These are phyloP conservation scores for Cicer judaicum DNA, from an alignment of 306 rosid genomes.

Conservation along the genomic window DNA sequence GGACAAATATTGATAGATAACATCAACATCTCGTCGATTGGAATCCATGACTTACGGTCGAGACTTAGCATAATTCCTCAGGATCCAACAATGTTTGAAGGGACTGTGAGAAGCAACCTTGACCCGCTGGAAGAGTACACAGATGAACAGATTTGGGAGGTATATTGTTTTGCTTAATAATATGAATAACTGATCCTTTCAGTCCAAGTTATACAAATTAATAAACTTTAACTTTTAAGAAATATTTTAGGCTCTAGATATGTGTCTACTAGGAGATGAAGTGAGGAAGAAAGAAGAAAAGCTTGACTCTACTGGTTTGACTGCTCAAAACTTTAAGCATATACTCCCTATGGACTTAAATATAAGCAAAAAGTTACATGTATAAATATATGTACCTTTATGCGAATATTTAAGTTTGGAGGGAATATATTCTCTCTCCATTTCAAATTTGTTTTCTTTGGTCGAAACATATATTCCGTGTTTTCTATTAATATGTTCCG, in stretches of 20 bases:
- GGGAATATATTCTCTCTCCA: too few species aligned
- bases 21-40: conserved; percentile 59
- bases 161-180: conserved; percentile 41
- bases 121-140: conserved; percentile 89
- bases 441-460: too few species aligned
- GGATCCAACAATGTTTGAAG: conserved; percentile 97
- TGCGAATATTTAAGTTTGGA: too few species aligned
- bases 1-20: conserved; percentile 68
- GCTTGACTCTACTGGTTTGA: conserved; percentile 70
- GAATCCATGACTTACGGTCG: conserved; percentile 75
- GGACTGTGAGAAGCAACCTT: conserved; percentile 79
- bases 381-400: too few species aligned
- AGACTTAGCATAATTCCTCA: conserved; percentile 88
- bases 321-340: conserved; percentile 31
- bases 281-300: conserved; percentile 78
- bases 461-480: too few species aligned
- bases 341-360: not conserved
- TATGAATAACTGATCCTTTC: conserved; percentile 30
- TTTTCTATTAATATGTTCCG: too few species aligned
- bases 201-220: not conserved
- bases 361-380: too few species aligned
- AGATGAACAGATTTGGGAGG: conserved; percentile 92
- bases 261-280: conserved; percentile 92
- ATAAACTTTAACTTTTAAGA: not conserved
- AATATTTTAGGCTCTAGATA: conserved; percentile 69